Conservation (phyloP, 2,329 filamentous ascomycete species). For the Simplicillium aogashimaense region DNA sequence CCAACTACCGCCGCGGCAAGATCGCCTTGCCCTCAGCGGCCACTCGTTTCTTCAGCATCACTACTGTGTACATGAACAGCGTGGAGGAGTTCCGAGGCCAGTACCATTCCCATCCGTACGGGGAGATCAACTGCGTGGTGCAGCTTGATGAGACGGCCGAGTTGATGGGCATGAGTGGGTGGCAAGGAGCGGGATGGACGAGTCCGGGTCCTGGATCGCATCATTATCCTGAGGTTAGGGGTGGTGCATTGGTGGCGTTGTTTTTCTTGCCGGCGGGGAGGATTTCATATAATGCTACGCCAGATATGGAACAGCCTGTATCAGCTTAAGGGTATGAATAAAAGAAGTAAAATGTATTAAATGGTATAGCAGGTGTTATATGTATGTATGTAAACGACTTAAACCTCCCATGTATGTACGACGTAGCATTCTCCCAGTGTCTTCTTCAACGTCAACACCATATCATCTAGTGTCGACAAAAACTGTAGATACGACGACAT, state of each 20-base stretch:
- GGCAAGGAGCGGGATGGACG: constrained; percentile 48
- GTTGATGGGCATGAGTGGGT: constrained; percentile 44
- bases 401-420: constrained; percentile 5
- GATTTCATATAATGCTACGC: constrained; percentile 37
- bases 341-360: not conserved
- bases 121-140: constrained; percentile 45
- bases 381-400: not conserved
- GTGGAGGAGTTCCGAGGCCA: constrained; percentile 38
- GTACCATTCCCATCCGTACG: constrained; percentile 43
- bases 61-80: constrained; percentile 47
- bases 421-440: constrained; percentile 29
- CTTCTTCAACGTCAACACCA: constrained; percentile 32
- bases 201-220: constrained; percentile 43
- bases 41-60: constrained; percentile 44
- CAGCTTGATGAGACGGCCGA: constrained; percentile 38
- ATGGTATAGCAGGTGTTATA: not conserved
- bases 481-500: constrained; percentile 33
- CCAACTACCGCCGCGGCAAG: constrained; percentile 34
- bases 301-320: constrained; percentile 29
- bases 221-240: constrained; percentile 43
- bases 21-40: constrained; percentile 32
- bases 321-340: constrained; percentile 4
- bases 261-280: constrained; percentile 46
- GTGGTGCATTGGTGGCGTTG: constrained; percentile 38
- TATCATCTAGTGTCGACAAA: constrained; percentile 29